Evolutionary conservation across 768 basidiomycete genomes (phyloP).

Genomic region (Boletus fagicola): DNA sequence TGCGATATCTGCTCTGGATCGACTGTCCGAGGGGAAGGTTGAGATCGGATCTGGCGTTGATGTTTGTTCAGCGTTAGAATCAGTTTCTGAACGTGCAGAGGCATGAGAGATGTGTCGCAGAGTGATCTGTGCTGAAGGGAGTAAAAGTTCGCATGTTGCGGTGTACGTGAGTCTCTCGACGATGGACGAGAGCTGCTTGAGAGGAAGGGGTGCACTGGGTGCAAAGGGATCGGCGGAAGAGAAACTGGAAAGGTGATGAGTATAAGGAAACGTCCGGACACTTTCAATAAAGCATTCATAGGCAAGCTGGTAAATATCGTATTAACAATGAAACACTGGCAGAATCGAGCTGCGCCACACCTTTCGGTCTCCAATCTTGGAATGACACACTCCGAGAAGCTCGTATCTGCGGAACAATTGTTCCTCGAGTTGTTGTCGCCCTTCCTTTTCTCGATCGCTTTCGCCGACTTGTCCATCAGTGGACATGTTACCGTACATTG

Average conservation of each 20-base stretch:
- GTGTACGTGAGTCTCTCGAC: conserved; percentile 68
- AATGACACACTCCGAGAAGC: conserved; percentile 73
- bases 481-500: conserved; percentile 16
- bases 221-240: conserved; percentile 34
- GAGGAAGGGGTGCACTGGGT: conserved; percentile 35
- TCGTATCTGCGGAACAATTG: conserved; percentile 77
- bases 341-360: conserved; percentile 39
- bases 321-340: background rate
- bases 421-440: conserved; percentile 60
- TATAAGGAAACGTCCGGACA: conserved; percentile 55
- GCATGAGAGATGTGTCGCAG: conserved; percentile 27
- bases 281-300: conserved; percentile 54
- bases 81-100: background rate
- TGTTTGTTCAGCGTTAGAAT: background rate
- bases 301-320: conserved; percentile 45
- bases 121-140: conserved; percentile 49
- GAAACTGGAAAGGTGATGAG: conserved; percentile 20
- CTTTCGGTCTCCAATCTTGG: conserved; percentile 74
- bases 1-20: conserved; percentile 29
- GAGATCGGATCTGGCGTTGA: background rate
- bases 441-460: conserved; percentile 34
- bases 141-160: conserved; percentile 63
- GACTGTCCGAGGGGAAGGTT: conserved; percentile 17
- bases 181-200: conserved; percentile 58
- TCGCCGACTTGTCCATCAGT: conserved; percentile 16